Conservation (phyloP, 306 rosid species). For the Sesbania bispinosa region DNA sequence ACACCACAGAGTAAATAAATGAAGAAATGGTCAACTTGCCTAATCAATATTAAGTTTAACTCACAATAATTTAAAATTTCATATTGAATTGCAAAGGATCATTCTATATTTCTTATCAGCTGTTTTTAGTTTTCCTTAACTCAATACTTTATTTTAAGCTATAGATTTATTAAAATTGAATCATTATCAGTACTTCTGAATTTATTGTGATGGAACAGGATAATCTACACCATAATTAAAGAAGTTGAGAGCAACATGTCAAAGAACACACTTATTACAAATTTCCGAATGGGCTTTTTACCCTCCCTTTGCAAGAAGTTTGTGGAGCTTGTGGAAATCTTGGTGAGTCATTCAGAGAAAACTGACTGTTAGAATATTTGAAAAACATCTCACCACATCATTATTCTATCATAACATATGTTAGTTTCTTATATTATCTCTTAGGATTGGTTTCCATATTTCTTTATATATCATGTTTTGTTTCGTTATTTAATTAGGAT, state of each 20-base stretch:
- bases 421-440: too few species aligned
- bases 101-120: background rate
- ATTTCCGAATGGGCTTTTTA: slow-evolving; percentile 71
- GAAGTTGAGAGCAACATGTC: slow-evolving; percentile 86
- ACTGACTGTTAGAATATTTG: too few species aligned
- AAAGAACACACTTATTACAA: slow-evolving; percentile 71
- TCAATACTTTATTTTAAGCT: slow-evolving; percentile 21
- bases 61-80: slow-evolving; percentile 17
- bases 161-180: slow-evolving; percentile 15
- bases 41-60: slow-evolving; percentile 9
- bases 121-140: slow-evolving; percentile 13
- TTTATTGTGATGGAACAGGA: slow-evolving; percentile 53
- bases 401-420: too few species aligned
- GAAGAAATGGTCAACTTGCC: background rate
- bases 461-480: too few species aligned
- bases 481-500: too few species aligned
- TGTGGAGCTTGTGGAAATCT: slow-evolving; percentile 81
- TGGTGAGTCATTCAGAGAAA: slow-evolving; percentile 54
- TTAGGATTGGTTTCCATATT: too few species aligned
- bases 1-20: background rate
- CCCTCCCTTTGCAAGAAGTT: slow-evolving; percentile 76
- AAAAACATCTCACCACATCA: too few species aligned
- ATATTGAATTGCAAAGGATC: background rate
- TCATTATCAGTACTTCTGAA: slow-evolving; percentile 30
- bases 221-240: slow-evolving; percentile 74